Evolutionary conservation across 73 alveolate species (phyloP), one percentile per base, ranked within the genome.

Genomic region (Paramecium tetraurelia): DNA sequence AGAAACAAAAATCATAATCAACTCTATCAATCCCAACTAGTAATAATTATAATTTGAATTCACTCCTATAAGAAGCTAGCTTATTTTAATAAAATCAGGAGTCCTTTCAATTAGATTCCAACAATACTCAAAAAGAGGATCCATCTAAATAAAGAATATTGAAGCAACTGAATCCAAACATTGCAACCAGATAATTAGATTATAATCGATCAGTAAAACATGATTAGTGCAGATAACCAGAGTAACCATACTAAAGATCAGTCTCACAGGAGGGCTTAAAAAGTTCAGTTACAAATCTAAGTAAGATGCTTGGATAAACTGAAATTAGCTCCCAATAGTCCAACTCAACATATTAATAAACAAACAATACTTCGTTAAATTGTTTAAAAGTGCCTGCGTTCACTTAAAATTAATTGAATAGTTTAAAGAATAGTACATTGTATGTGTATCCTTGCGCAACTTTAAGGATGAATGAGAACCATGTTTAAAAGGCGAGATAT

Each of bases 391-490:
- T 80, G 7, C 90, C 90, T 18, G 33, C 8, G 10, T 80, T 80
- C 14, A 80, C 76, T 43, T 48, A 80, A 80, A 41, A 80, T 46
- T 48, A 80, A 80, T 22, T 80, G 43, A 44, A 41, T 44, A 31
- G 40, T 14, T 41, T 80, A 24, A 80, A 43, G 24, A 80, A 80
- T 80, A 43, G 90, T 80, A 40, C 46, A 4, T 24, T 43, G 27
- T 44, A 80, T 11, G 41, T 63, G 2, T 63, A 24, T 80, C 75
- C 90, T 38, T 44, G 72, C 4, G 57, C 90, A 43, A 80, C 90
- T 38, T 21, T 80, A 12, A 80, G 90, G 14, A 80, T 46, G 72
- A 80, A 80, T 80, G 90, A 80, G 7, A 80, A 80, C 24, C 90
- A 80, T 46, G 35, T 80, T 12, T 7, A 80, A 31, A 41, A 80